Conservation (phyloP, 2,329 filamentous ascomycete species). For the Trichoderma koningiopsis region DNA sequence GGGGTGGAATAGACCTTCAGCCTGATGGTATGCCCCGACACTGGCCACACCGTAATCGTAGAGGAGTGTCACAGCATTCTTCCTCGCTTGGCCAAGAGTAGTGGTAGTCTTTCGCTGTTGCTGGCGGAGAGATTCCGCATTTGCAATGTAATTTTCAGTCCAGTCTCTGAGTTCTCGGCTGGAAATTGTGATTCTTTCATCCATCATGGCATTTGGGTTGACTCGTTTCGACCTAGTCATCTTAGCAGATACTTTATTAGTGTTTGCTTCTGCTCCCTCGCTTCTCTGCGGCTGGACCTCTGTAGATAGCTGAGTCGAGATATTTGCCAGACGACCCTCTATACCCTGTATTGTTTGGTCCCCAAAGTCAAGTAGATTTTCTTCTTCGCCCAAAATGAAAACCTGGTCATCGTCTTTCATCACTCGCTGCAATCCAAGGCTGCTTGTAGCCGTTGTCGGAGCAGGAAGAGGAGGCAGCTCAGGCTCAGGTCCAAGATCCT, state of each 20-base stretch:
- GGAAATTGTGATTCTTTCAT: slow-evolving; percentile 40
- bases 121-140: slow-evolving; percentile 53
- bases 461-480: slow-evolving; percentile 47
- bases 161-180: slow-evolving; percentile 44
- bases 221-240: slow-evolving; percentile 33
- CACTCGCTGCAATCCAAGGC: neutral
- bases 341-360: slow-evolving; percentile 45
- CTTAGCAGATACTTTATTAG: slow-evolving; percentile 29
- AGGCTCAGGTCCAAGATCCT: slow-evolving; percentile 49
- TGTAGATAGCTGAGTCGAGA: neutral
- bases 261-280: slow-evolving; percentile 31
- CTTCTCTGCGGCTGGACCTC: slow-evolving; percentile 11
- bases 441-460: neutral
- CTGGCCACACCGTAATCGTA: slow-evolving; percentile 42
- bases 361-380: slow-evolving; percentile 40
- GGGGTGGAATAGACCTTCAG: slow-evolving; percentile 43
- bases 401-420: neutral
- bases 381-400: slow-evolving; percentile 32
- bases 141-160: slow-evolving; percentile 49
- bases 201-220: slow-evolving; percentile 36
- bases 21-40: slow-evolving; percentile 32
- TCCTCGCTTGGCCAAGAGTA: slow-evolving; percentile 43
- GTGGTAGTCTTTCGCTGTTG: slow-evolving; percentile 28
- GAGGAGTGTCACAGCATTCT: slow-evolving; percentile 38
- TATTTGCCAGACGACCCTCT: slow-evolving; percentile 35